These are phyloP conservation scores for Triticum timopheevii DNA, from an alignment of 176 grass and related monocot genomes.

Conservation along the genomic window DNA sequence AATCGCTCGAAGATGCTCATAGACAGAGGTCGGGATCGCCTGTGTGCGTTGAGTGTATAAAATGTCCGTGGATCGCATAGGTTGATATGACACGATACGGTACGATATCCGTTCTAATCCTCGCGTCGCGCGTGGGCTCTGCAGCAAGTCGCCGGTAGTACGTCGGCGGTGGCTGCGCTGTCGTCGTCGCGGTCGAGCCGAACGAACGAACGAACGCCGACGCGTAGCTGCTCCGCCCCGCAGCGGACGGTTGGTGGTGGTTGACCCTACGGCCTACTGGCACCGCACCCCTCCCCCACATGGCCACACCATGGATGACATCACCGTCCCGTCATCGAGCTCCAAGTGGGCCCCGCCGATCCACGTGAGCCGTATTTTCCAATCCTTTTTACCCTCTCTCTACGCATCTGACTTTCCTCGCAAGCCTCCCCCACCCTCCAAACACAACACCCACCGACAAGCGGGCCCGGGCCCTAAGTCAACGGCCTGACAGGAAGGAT, in stretches of 20 bases:
- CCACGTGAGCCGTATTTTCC: not conserved
- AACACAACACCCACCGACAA: not conserved
- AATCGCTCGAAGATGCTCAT: no score
- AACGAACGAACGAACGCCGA: not conserved
- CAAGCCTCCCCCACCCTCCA: not conserved
- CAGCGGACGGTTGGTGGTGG: constrained; percentile 8
- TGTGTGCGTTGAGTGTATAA: no score
- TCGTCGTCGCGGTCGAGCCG: not conserved
- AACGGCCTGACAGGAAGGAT: not conserved
- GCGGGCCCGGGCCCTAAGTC: not conserved
- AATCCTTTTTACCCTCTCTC: not conserved
- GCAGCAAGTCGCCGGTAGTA: not conserved
- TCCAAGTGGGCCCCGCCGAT: not conserved
- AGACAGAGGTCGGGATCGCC: no score
- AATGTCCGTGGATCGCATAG: no score
- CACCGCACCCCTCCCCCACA: not conserved
- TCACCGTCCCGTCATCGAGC: constrained; percentile 24
- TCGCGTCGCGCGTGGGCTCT: not conserved
- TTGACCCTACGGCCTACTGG: not conserved
- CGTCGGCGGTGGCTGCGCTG: not conserved
- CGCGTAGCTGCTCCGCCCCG: not conserved
- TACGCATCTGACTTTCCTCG: not conserved
- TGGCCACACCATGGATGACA: not conserved
- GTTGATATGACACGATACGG: no score
- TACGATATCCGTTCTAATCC: not conserved